Base-by-base conservation (phyloP, 163 green algal species). In the Prototheca stagnorum region DNA sequence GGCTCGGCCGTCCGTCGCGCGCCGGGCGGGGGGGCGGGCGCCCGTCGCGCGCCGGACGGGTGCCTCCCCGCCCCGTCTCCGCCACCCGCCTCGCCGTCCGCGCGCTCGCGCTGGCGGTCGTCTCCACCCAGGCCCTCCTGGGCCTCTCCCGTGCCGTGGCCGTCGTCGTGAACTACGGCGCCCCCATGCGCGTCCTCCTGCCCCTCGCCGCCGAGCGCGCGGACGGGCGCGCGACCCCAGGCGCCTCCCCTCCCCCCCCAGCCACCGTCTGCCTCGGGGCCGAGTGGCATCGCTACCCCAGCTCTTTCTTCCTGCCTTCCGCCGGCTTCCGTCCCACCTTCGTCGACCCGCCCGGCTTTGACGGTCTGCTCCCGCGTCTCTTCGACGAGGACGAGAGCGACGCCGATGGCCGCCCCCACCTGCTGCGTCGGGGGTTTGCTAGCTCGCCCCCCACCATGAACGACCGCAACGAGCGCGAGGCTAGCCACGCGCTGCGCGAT, bases 241-340 rank as follows among this genome's bases (percentile, higher is more conserved):
- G n/a, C n/a, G n/a, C n/a, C n/a, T n/a, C n/a, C n/a, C n/a, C n/a
- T n/a, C n/a, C n/a, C n/a, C n/a, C n/a, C n/a, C n/a, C n/a, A n/a
- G n/a, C n/a, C n/a, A n/a, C 31, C 6, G 79, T 93, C 19, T 93
- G 83, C 56, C 52, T 82, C 8, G 83, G 79, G 1, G 68, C 56
- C 21, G 83, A 94, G 61, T 94, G 83, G 83, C 63, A 94, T 51
- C 73, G 83, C 44, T 92, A 83, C 56, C 83, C 83, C 14, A 83
- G 72, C 12, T 78, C 81, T 25, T 93, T 92, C 65, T 81, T 87
- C 59, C 67, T 93, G 19, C 78, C 80, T 3, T 54, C 53, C 15
- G 22, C 37, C 17, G 58, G 37, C 2, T 83, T 87, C 56, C 43
- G 67, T 12, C 51, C 85, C 31, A 54, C 53, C 0, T 93, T 92